Conservation (phyloP, 2,329 filamentous ascomycete genomes). For the Cercospora berteroae region DNA sequence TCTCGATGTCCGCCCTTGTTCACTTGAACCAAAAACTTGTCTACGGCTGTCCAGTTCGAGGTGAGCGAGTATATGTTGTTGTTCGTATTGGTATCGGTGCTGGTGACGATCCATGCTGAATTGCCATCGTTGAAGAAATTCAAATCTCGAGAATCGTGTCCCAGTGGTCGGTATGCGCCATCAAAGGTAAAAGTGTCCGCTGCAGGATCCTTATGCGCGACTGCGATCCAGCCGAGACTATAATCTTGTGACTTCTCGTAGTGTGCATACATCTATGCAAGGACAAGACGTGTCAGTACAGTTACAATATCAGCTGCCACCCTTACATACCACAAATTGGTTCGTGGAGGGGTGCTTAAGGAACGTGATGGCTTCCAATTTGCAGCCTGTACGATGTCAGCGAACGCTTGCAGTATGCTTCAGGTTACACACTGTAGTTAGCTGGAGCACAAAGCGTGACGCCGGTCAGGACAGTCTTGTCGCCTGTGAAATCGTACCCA, state of each 20-base stretch:
- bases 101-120: conserved; percentile 20
- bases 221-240: conserved; percentile 24
- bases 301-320: neutral
- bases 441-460: conserved; percentile 11
- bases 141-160: conserved; percentile 27
- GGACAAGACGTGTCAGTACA: neutral
- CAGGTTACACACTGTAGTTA: neutral
- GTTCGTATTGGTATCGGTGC: conserved; percentile 26
- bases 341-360: conserved; percentile 16
- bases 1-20: conserved; percentile 20
- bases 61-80: conserved; percentile 28
- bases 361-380: conserved; percentile 24
- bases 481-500: conserved; percentile 24
- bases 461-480: conserved; percentile 18
- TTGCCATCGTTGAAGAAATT: conserved; percentile 26
- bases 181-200: conserved; percentile 20
- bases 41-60: conserved; percentile 22
- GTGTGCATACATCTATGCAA: conserved; percentile 25
- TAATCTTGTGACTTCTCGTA: conserved; percentile 25
- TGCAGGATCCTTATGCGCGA: conserved; percentile 23
- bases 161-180: conserved; percentile 21
- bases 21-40: conserved; percentile 19
- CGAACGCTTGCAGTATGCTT: neutral
- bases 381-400: conserved; percentile 14
- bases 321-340: conserved; percentile 14